Evolutionary conservation across 1,139 yeast genomes (phyloP).

Genomic region (Trichomonascaceae sp.): DNA sequence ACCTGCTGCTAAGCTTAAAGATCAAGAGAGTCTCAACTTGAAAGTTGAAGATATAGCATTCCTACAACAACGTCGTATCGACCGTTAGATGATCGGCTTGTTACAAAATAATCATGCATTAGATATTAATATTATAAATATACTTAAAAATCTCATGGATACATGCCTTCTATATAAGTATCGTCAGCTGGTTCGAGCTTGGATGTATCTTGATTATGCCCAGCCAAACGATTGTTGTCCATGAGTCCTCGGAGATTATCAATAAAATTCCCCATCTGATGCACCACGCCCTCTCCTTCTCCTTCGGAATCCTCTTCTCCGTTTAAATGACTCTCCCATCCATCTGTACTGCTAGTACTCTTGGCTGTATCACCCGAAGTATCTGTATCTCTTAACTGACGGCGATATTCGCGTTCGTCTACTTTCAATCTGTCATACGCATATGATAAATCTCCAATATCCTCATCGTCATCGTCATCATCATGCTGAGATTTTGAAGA

Average conservation of each 20-base stretch:
- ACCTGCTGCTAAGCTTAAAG: conserved; percentile 7
- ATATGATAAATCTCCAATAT: conserved; percentile 3
- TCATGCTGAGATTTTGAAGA: not conserved
- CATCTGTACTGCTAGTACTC: conserved; percentile 12
- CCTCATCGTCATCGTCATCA: not conserved
- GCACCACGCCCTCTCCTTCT: conserved; percentile 27
- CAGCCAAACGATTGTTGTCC: not conserved
- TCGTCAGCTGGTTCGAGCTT: not conserved
- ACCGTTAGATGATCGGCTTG: not conserved
- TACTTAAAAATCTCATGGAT: not conserved
- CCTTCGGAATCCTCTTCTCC: conserved; percentile 19
- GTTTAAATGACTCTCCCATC: conserved; percentile 24
- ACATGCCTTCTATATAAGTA: not conserved
- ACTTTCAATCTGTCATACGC: conserved; percentile 6
- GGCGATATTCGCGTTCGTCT: conserved; percentile 4
- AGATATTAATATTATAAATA: not conserved
- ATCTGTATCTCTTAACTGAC: conserved; percentile 1
- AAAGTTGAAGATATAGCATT: conserved; percentile 18
- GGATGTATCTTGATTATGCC: not conserved
- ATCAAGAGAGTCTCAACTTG: conserved; percentile 8
- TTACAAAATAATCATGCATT: not conserved
- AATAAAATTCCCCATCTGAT: conserved; percentile 23
- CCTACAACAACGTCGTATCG: conserved; percentile 13
- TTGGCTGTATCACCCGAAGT: conserved; percentile 7
- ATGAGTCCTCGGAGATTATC: conserved; percentile 20